Percentiles rank a stretch among this genome's conserved stretches.
Evolutionary conservation across 164 flowering plant genomes (phyloP).

Genomic region (Berberis vulgaris): DNA sequence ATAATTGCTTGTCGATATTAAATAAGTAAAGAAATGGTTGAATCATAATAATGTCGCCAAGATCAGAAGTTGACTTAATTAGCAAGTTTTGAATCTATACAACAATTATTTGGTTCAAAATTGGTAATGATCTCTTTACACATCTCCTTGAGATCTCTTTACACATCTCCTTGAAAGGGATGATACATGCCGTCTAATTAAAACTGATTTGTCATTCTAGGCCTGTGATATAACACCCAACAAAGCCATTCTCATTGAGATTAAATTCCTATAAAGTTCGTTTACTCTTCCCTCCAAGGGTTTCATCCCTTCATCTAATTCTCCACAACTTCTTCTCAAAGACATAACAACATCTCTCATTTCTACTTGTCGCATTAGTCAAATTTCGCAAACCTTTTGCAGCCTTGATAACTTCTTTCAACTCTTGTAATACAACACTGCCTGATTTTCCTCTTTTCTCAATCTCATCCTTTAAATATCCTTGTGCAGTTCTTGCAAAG

Average conservation of each 20-base stretch:
- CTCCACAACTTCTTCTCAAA: slow-evolving; percentile 18
- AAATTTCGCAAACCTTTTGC: slow-evolving; percentile 12
- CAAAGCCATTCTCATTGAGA: slow-evolving; percentile 27
- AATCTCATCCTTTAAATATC: slow-evolving; percentile 13
- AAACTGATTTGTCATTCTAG: background rate
- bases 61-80: too few relatives aligned
- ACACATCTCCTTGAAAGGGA: too few relatives aligned
- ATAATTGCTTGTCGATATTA: too few relatives aligned
- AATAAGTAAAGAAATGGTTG: too few relatives aligned
- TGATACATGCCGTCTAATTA: too few relatives aligned
- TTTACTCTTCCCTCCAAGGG: slow-evolving; percentile 18
- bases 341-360: slow-evolving; percentile 8
- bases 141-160: too few relatives aligned
- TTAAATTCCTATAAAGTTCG: slow-evolving; percentile 24
- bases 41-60: too few relatives aligned
- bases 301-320: slow-evolving; percentile 19
- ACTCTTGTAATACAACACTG: slow-evolving; percentile 12
- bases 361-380: slow-evolving; percentile 4
- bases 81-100: too few relatives aligned
- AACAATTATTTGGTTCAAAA: too few relatives aligned
- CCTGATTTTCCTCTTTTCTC: slow-evolving; percentile 14
- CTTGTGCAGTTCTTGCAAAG: slow-evolving; percentile 16
- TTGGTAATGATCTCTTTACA: too few relatives aligned
- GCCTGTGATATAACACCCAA: slow-evolving; percentile 16
- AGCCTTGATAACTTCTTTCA: slow-evolving; percentile 11